Evolutionary conservation across 1,284 basidiomycete species (phyloP), one percentile per base, ranked within the genome.

Genomic region (Malassezia brasiliensis): DNA sequence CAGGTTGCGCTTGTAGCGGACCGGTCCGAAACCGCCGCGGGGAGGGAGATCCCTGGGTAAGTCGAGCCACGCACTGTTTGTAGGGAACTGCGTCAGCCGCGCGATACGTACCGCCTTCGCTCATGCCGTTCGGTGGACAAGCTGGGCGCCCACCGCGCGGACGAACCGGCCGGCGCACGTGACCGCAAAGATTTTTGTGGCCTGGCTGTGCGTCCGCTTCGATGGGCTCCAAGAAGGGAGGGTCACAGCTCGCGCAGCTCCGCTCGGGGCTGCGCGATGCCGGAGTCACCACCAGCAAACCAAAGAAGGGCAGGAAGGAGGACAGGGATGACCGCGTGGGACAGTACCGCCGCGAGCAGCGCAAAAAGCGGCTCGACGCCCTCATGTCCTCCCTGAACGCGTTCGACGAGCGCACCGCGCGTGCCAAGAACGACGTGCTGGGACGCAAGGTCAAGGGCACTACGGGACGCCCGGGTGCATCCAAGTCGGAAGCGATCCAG

Each of bases 1-100:
- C 58, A 99, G 82, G 78, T 93, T 93, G 62, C 93, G 86, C 78
- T 91, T 93, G 83, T 96, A 98, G 77, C 86, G 86, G 79, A 98
- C 79, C 42, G 86, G 78, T 75, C 88, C 88, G 78, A 94, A 98
- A 5, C 93, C 93, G 63, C 90, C 91, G 45, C 83, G 70, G 42
- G 93, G 91, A 68, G 91, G 91, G 83, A 98, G 87, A 76, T 98
- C 93, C 78, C 93, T 96, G 73, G 20, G 47, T 55, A 14, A 53
- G 46, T 6, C 25, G 37, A 32, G 30, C 30, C 22, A 50, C 51
- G 40, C 46, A 53, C 52, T 59, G 56, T 41, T 59, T 53, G 47
- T 59, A 59, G 34, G 47, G 31, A 11, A 59, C 56, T 53, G 22
- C 10, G 17, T 35, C 28, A 40, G 38, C 31, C 40, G 15, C n/a